Base-by-base conservation (phyloP, 345 rosid species). In the Geranium brycei region DNA sequence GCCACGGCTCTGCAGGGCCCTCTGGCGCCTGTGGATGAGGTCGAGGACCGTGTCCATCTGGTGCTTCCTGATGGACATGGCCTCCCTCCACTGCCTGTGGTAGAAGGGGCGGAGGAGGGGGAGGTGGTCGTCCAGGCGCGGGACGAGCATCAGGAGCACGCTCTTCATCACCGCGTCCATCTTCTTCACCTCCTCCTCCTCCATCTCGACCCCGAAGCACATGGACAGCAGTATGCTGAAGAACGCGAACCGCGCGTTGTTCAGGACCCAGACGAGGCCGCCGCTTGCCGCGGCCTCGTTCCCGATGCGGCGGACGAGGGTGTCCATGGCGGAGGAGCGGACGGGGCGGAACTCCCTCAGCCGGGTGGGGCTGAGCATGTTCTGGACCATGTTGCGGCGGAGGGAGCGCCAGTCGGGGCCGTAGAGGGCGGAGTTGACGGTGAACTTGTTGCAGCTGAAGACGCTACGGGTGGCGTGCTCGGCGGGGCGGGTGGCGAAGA, bases 371-470 rank as follows among this genome's bases (percentile, higher is more conserved):
- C 85, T 75, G 5, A 92, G 88, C 96, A 92, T 92, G 65, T 91
- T 88, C 69, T 92, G 95, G 38, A 92, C 98, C 98, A 92, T 82
- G 83, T 92, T 92, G 19, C 88, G 80, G 57, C 98, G 69, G 32
- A 92, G 71, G 0, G 98, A 92, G 67, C 96, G 57, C 98, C 98
- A 92, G n/a, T 82, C 87, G 0, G 91, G 83, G 28, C 98, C 98
- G 71, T 89, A 81, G 56, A 78, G 61, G 0, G 98, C 87, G 0
- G 98, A 92, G 23, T 92, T 92, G 58, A 92, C 96, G 11, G 91
- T 89, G 85, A 89, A 89, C 70, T 92, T 92, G 70, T 87, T 75
- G 81, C 91, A 85, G 75, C 98, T 92, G 68, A 87, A 92, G 72
- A 92, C 73, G 17, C 79, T 74, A 31, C 98, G 75, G 0, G 98